Conservation (phyloP, 2,329 filamentous ascomycete species). For the Fusarium dlaminii region DNA sequence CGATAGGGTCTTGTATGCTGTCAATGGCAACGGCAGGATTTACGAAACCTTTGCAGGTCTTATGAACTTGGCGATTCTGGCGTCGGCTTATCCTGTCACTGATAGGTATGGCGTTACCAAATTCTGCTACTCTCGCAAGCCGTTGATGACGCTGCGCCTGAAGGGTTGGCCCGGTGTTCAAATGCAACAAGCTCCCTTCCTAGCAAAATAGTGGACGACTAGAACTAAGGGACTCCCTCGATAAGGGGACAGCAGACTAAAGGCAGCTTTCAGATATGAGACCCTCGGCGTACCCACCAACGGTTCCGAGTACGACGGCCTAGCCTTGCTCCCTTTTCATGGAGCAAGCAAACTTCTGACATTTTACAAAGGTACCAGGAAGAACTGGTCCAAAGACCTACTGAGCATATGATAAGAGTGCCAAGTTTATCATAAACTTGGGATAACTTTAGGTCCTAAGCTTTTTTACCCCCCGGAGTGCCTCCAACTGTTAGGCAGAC, state of each 20-base stretch:
- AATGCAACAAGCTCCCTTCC: background rate
- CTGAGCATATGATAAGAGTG: background rate
- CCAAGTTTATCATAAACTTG: background rate
- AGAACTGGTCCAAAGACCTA: background rate
- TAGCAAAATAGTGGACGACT: too few relatives aligned
- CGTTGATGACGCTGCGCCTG: too few relatives aligned
- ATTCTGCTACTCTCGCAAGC: background rate
- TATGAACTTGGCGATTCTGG: background rate
- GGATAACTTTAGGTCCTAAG: background rate
- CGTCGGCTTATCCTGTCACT: background rate
- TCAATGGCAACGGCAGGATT: background rate
- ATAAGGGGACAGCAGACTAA: background rate
- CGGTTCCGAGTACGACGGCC: background rate
- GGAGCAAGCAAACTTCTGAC: background rate
- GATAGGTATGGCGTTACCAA: background rate
- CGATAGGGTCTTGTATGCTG: background rate
- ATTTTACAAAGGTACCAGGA: background rate
- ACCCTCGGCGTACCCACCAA: too few relatives aligned
- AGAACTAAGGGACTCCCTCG: background rate
- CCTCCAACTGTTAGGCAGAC: background rate
- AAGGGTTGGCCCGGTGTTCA: background rate
- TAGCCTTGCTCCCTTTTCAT: background rate
- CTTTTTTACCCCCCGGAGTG: background rate
- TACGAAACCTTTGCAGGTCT: background rate
- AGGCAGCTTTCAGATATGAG: background rate